Evolutionary conservation across 805 yeast species (phyloP).

Genomic region (Suhomyces sp.): DNA sequence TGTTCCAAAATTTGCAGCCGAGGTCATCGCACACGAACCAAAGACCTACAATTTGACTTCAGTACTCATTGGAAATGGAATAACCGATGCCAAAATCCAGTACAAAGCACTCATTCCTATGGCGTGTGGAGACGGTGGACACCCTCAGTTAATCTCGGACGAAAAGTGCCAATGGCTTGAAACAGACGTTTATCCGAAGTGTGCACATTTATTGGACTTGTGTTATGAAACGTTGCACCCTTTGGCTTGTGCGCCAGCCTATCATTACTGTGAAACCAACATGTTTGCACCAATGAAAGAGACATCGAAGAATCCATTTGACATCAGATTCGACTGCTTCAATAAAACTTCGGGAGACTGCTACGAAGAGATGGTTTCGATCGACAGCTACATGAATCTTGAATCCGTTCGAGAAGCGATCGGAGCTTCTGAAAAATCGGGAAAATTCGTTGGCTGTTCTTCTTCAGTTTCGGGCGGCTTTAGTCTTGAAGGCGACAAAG

Average conservation of each 20-base stretch:
- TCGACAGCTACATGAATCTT: constrained; percentile 52
- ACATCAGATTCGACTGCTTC: constrained; percentile 52
- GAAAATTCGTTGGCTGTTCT: constrained; percentile 44
- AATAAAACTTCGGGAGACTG: constrained; percentile 51
- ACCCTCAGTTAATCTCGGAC: constrained; percentile 30
- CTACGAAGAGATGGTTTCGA: constrained; percentile 47
- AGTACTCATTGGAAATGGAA: constrained; percentile 44
- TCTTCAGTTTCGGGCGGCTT: constrained; percentile 49
- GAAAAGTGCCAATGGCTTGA: constrained; percentile 33
- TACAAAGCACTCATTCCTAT: constrained; percentile 38
- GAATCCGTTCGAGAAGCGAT: constrained; percentile 51
- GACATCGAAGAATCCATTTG: constrained; percentile 62
- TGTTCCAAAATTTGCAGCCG: constrained; percentile 20
- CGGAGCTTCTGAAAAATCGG: constrained; percentile 48
- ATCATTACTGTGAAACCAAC: constrained; percentile 25
- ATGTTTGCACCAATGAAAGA: constrained; percentile 31
- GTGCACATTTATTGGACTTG: constrained; percentile 27
- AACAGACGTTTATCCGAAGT: constrained; percentile 27
- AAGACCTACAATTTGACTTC: constrained; percentile 29
- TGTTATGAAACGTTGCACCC: constrained; percentile 33
- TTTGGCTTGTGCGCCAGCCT: constrained; percentile 39
- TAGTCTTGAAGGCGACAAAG: constrained; percentile 59
- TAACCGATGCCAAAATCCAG: constrained; percentile 42
- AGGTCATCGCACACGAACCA: constrained; percentile 17
- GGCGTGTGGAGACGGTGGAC: constrained; percentile 46